Percentiles rank a stretch among this genome's conserved stretches.
Conservation (phyloP, 1,139 yeast species). For the Scheffersomyces insectosa region DNA sequence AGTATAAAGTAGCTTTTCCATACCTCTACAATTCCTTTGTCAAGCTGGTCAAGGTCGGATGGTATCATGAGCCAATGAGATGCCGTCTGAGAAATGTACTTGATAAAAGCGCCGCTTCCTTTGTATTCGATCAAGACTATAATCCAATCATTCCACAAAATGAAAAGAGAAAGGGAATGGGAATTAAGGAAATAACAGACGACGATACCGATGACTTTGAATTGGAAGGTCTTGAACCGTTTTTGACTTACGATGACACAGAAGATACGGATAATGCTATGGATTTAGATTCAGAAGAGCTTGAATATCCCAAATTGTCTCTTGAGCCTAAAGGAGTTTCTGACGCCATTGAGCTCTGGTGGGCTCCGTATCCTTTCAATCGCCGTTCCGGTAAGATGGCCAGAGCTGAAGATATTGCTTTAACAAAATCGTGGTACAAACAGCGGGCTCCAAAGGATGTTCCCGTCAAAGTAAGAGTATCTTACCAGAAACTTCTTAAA, state of each 20-base stretch:
- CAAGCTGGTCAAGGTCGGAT: constrained; percentile 56
- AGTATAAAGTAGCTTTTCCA: constrained; percentile 84
- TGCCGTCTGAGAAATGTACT: constrained; percentile 39
- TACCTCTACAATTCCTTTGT: constrained; percentile 81
- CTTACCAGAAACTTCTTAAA: constrained; percentile 85
- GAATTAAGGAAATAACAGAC: neutral
- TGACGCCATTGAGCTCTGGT: constrained; percentile 64
- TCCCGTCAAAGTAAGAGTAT: constrained; percentile 77
- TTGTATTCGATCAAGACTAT: constrained; percentile 52
- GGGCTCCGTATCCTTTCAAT: constrained; percentile 87
- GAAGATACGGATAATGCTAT: constrained; percentile 38
- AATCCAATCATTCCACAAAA: constrained; percentile 53
- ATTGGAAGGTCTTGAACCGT: constrained; percentile 12
- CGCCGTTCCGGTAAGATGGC: constrained; percentile 67
- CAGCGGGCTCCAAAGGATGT: constrained; percentile 62
- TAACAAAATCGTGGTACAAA: constrained; percentile 79
- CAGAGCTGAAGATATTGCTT: constrained; percentile 88
- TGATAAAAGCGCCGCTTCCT: constrained; percentile 58
- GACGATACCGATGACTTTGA: constrained; percentile 9
- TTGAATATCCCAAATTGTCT: constrained; percentile 8
- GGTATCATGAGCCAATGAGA: constrained; percentile 63
- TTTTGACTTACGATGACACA: constrained; percentile 24
- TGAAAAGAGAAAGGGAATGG: constrained; percentile 7
- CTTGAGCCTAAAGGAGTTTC: constrained; percentile 45
- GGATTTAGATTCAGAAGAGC: constrained; percentile 2